A percentile compares a stretch with the other conserved stretches of the same genome.
Conservation (phyloP, 345 rosid genomes). For the Brassica juncea region DNA sequence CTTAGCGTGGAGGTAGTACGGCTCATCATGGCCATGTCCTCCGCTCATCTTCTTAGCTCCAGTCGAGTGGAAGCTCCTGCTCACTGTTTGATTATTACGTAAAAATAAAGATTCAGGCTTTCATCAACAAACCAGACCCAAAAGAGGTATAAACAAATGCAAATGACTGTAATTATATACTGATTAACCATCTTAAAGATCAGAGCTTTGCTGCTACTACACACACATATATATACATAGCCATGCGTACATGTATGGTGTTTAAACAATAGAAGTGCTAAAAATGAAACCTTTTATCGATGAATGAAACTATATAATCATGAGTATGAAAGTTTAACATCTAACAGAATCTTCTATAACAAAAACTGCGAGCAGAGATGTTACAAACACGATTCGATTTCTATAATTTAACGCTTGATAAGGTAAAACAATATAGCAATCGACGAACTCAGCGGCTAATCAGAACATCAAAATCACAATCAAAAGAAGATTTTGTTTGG, state of each 20-base stretch:
- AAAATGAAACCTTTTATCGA: not conserved
- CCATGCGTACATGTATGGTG: too few relatives aligned
- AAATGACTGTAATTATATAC: not conserved
- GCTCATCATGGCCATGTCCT: constrained; percentile 74
- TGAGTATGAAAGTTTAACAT: not conserved
- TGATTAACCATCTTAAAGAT: not conserved
- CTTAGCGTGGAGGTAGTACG: constrained; percentile 81
- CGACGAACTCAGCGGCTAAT: not conserved
- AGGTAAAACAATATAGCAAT: not conserved
- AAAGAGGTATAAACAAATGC: not conserved
- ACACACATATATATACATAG: too few relatives aligned
- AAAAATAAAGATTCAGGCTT: too few relatives aligned
- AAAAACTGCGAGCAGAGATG: not conserved
- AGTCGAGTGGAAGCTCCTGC: constrained; percentile 40
- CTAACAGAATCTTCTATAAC: not conserved
- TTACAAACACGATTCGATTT: not conserved
- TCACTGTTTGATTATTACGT: constrained; percentile 22
- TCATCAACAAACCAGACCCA: not conserved
- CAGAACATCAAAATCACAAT: not conserved
- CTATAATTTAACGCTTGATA: not conserved
- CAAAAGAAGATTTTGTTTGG: not conserved
- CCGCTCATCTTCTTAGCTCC: constrained; percentile 53
- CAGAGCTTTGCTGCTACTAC: too few relatives aligned
- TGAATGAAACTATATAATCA: not conserved
- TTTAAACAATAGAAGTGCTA: not conserved